phyloP scores from a whole-genome alignment of 805 yeast species.

The Hanseniaspora vineae region DNA sequence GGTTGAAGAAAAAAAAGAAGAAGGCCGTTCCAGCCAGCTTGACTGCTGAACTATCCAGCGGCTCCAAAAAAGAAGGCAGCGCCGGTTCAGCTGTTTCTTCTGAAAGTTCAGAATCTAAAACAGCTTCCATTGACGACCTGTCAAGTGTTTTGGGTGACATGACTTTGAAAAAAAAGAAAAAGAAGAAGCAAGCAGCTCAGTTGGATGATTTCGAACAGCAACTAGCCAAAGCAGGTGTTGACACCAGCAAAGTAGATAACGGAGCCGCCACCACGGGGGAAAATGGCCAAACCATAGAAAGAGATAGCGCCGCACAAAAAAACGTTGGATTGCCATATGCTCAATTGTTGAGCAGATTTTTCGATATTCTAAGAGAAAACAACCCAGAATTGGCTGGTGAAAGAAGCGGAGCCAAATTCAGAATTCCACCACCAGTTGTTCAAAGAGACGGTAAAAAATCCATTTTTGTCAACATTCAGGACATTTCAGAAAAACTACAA shows the following conservation, averaged over 20 bases:
- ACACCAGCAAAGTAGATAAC: conserved; percentile 30
- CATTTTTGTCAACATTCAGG: conserved; percentile 89
- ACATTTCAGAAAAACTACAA: conserved; percentile 84
- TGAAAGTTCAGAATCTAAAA: conserved; percentile 13
- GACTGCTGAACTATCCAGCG: not conserved
- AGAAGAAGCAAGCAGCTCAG: conserved; percentile 51
- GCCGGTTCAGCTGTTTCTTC: conserved; percentile 12
- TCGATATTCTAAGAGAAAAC: conserved; percentile 72
- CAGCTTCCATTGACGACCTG: conserved; percentile 25
- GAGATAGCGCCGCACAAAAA: conserved; percentile 20
- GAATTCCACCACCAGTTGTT: conserved; percentile 95
- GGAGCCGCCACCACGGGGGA: conserved; percentile 6
- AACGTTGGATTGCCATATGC: conserved; percentile 61
- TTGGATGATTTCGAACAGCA: conserved; percentile 79
- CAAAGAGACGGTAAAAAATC: conserved; percentile 98
- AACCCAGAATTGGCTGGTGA: conserved; percentile 99
- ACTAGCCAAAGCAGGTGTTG: conserved; percentile 80
- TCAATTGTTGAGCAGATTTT: conserved; percentile 71
- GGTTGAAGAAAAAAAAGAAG: conserved; percentile 80
- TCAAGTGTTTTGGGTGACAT: conserved; percentile 58
- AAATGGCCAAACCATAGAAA: conserved; percentile 17
- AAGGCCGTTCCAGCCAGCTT: conserved; percentile 27
- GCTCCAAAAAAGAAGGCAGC: conserved; percentile 12
- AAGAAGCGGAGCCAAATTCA: conserved; percentile 78
- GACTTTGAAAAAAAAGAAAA: conserved; percentile 72